A percentile compares a stretch with the other conserved stretches of the same genome.
Conservation (phyloP, 768 basidiomycete species). For the Infundibulicybe gibba region DNA sequence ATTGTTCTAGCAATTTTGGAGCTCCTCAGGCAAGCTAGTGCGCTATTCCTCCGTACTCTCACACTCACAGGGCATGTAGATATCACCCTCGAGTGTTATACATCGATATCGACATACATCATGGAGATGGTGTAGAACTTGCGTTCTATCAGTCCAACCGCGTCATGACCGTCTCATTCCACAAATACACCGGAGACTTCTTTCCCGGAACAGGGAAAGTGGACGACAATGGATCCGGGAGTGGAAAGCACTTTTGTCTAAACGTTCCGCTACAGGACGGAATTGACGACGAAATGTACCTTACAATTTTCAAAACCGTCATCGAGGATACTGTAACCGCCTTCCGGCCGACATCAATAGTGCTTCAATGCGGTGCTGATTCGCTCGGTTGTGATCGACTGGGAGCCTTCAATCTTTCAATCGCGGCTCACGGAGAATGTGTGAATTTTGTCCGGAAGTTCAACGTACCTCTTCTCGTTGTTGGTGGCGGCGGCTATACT, state of each 20-base stretch:
- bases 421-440: conserved; percentile 97
- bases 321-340: conserved; percentile 90
- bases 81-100: conserved; percentile 93
- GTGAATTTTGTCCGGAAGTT: conserved; percentile 95
- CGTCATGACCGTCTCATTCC: conserved; percentile 99
- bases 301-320: conserved; percentile 92
- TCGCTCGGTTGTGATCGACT: conserved; percentile 92
- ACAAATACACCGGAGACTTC: conserved; percentile 98
- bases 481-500: conserved; percentile 96
- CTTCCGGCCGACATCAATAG: conserved; percentile 87
- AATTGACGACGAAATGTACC: conserved; percentile 96
- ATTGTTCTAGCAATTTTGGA: conserved; percentile 94
- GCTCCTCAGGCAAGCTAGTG: conserved; percentile 62
- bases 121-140: conserved; percentile 97
- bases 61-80: conserved; percentile 34
- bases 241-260: conserved; percentile 91
- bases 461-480: conserved; percentile 83
- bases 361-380: conserved; percentile 96
- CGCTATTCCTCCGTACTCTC: not conserved
- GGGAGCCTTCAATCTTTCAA: conserved; percentile 96
- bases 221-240: conserved; percentile 84
- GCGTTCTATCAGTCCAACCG: conserved; percentile 97
- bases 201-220: conserved; percentile 97
- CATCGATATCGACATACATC: conserved; percentile 99
- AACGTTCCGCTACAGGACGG: conserved; percentile 96